Conservation (phyloP, 2,329 filamentous ascomycete genomes). For the Bimuria novae-zelandiae region DNA sequence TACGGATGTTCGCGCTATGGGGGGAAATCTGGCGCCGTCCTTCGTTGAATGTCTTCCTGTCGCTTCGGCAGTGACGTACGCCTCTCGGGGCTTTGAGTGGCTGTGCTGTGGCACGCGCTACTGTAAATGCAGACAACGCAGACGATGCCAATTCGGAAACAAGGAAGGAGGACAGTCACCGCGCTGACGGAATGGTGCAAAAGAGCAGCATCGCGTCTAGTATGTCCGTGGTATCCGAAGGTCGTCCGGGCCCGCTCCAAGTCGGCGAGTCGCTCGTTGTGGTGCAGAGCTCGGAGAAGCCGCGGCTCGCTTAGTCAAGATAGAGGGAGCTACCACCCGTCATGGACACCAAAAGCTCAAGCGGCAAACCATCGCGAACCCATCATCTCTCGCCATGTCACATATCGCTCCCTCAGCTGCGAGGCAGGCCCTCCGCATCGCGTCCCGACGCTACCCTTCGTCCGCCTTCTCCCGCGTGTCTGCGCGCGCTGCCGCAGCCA, state of each 20-base stretch:
- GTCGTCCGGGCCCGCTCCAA: conserved; percentile 4
- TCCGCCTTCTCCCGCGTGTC: conserved; percentile 47
- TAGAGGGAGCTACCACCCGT: not conserved
- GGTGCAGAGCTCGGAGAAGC: conserved; percentile 9
- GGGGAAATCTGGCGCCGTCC: conserved; percentile 14
- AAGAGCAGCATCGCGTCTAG: not conserved
- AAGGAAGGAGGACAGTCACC: not conserved
- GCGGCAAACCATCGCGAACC: conserved; percentile 12
- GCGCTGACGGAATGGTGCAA: not conserved
- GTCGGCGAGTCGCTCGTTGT: conserved; percentile 4
- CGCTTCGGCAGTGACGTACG: conserved; percentile 31
- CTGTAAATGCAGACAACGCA: not conserved
- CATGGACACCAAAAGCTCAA: conserved; percentile 9
- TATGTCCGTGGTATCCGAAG: conserved; percentile 4
- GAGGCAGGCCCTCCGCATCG: conserved; percentile 72
- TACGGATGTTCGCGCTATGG: conserved; percentile 10
- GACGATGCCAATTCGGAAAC: conserved; percentile 2
- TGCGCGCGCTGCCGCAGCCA: conserved; percentile 47
- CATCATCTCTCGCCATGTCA: conserved; percentile 46
- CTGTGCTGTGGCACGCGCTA: conserved; percentile 24
- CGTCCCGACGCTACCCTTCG: conserved; percentile 55
- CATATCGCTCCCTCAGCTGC: conserved; percentile 66
- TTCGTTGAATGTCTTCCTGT: conserved; percentile 23
- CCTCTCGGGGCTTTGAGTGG: conserved; percentile 23
- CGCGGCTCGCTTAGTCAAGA: conserved; percentile 11